phyloP scores from a whole-genome alignment of 1,139 yeast genomes.

The Debaryomyces sp. region DNA sequence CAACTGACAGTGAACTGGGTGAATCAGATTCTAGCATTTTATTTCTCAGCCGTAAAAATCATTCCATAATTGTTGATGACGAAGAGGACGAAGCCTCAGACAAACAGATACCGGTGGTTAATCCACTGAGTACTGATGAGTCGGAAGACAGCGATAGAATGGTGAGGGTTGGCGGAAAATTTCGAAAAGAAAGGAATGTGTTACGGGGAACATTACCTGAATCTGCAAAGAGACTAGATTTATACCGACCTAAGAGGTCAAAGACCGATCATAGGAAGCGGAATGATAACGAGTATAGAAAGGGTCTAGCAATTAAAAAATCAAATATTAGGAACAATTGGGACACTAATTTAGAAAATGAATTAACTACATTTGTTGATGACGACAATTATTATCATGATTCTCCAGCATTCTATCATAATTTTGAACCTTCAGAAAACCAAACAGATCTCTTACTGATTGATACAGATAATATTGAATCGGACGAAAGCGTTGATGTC shows the following conservation, averaged over 20 bases:
- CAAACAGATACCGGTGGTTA: not conserved
- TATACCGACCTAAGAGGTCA: constrained; percentile 17
- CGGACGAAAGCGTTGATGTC: not conserved
- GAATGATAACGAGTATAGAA: constrained; percentile 25
- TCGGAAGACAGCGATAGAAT: constrained; percentile 19
- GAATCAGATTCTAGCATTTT: constrained; percentile 1
- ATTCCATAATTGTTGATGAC: constrained; percentile 11
- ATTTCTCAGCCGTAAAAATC: constrained; percentile 3
- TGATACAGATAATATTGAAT: not conserved
- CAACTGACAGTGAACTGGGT: constrained; percentile 2
- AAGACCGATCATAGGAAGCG: not conserved
- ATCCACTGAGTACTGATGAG: constrained; percentile 9
- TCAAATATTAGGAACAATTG: not conserved
- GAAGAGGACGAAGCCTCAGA: constrained; percentile 11
- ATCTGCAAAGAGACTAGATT: constrained; percentile 36
- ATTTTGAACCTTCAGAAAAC: not conserved
- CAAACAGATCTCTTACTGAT: not conserved
- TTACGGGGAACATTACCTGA: constrained; percentile 44
- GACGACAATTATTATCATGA: constrained; percentile 7
- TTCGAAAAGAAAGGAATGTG: constrained; percentile 30
- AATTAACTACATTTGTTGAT: constrained; percentile 3
- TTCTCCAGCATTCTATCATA: constrained; percentile 2
- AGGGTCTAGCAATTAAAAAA: constrained; percentile 42
- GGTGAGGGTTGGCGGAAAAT: constrained; percentile 38
- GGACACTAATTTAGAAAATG: not conserved